phyloP scores from a whole-genome alignment of 805 yeast genomes.

The Saturnispora serradocipensis region DNA sequence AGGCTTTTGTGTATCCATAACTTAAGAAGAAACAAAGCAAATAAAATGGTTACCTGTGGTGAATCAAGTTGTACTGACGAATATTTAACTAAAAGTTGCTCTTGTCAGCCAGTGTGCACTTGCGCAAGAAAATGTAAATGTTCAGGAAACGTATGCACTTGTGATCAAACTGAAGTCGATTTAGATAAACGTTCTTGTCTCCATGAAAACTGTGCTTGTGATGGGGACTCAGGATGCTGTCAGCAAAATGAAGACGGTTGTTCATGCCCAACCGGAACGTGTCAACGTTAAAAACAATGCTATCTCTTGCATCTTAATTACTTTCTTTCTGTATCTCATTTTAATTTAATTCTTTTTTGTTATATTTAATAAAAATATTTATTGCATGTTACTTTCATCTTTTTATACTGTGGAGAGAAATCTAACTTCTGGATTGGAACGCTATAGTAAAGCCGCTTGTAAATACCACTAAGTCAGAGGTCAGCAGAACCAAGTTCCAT shows the following conservation, averaged over 20 bases:
- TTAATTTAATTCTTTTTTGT: background rate
- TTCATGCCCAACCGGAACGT: background rate
- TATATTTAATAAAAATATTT: too few species aligned
- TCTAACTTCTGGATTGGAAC: too few species aligned
- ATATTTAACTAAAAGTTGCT: background rate
- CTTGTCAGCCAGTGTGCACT: background rate
- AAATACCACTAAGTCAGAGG: too few species aligned
- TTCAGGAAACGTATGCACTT: background rate
- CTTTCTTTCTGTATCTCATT: background rate
- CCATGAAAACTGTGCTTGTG: background rate
- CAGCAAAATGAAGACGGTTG: background rate
- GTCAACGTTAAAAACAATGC: background rate
- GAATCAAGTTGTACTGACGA: background rate
- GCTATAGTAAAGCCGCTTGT: too few species aligned
- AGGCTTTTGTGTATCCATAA: background rate
- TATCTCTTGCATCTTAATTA: background rate
- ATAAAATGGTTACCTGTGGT: background rate
- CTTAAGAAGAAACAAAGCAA: background rate
- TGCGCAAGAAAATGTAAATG: background rate
- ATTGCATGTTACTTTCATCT: background rate
- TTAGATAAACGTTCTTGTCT: background rate
- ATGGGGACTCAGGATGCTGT: background rate
- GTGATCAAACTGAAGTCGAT: background rate
- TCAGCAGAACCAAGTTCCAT: too few species aligned
- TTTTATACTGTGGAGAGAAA: too few species aligned